Evolutionary conservation across 2,329 filamentous ascomycete genomes (phyloP), one percentile per base, ranked within the genome.

Genomic region (Graphilbum sp.): DNA sequence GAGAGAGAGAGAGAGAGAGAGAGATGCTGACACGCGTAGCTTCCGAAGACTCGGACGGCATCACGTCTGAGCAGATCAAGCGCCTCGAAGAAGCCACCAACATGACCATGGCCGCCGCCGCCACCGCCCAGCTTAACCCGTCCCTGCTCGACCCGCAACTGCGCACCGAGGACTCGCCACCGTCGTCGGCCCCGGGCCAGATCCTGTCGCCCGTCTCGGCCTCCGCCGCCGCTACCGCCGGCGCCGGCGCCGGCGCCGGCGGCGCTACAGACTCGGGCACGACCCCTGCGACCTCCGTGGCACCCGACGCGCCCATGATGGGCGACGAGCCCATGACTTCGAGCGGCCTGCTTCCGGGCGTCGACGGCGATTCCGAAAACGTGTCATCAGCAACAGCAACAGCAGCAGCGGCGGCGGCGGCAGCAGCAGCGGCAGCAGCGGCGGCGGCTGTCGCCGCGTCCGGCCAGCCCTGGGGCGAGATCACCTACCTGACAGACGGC

Each of bases 101-200:
- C 32, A 55, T 74, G 37, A 67, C 66, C 1, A 67, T 73, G 41
- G 69, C 70, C 1, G 69, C 64, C 16, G 69, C 69, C 1, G 70
- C 68, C 2, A 60, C 69, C 1, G 69, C 69, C 33, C 66, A 69
- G 33, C 54, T 75, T 5, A 66, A 69, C 35, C 62, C 65, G 2
- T 61, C 64, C 1, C 61, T 72, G 17, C 60, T 75, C 36, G 69
- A 75, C 42, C 67, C 69, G 2, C 53, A 55, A 39, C 44, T 56
- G 16, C 47, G 54, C 8, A 39, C 45, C 15, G 49, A 53, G 25
- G 50, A 54, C 32, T 45, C 42, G 15, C 42, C 45, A 10, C 18
- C n/a, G n/a, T n/a, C n/a, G n/a, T n/a, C n/a, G n/a, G n/a, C n/a
- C n/a, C n/a, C n/a, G n/a, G n/a, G n/a, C n/a, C n/a, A n/a, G n/a